A percentile compares a stretch with the other conserved stretches of the same genome.
phyloP scores from a whole-genome alignment of 2,329 filamentous ascomycete genomes.

The Penicillium nordicum region DNA sequence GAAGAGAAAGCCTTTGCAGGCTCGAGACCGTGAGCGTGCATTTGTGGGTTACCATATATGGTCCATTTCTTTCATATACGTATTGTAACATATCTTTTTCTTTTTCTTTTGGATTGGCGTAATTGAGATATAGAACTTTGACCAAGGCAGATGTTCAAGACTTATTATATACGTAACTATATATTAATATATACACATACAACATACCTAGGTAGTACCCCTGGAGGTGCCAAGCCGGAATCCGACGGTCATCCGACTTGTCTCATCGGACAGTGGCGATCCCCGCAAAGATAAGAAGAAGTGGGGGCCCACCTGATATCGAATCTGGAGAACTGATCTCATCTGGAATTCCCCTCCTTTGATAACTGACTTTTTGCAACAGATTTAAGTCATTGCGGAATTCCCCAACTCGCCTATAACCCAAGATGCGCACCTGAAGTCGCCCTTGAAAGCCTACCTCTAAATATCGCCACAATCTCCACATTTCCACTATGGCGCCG shows the following conservation, averaged over 20 bases:
- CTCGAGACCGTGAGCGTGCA: slow-evolving; percentile 28
- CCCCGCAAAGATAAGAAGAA: slow-evolving; percentile 29
- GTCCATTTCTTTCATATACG: slow-evolving; percentile 10
- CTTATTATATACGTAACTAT: neutral
- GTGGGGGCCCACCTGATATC: slow-evolving; percentile 9
- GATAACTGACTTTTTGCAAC: neutral
- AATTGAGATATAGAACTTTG: slow-evolving; percentile 1
- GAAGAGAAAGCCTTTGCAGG: slow-evolving; percentile 57
- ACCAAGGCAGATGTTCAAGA: neutral
- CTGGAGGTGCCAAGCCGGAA: neutral
- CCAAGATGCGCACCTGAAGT: slow-evolving; percentile 7
- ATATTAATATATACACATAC: neutral
- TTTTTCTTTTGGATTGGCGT: slow-evolving; percentile 10
- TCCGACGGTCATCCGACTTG: slow-evolving; percentile 2
- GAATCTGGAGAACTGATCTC: slow-evolving; percentile 8
- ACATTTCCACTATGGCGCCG: slow-evolving; percentile 52
- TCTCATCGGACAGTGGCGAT: slow-evolving; percentile 39
- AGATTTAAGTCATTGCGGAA: slow-evolving; percentile 17
- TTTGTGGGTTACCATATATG: slow-evolving; percentile 1
- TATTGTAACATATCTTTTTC: slow-evolving; percentile 5
- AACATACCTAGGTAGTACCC: too few relatives aligned
- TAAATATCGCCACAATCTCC: neutral
- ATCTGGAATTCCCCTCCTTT: slow-evolving; percentile 5
- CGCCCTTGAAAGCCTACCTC: neutral
- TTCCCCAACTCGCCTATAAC: neutral